Conservation (phyloP, 441 rosid species). For the Gossypium davidsonii region DNA sequence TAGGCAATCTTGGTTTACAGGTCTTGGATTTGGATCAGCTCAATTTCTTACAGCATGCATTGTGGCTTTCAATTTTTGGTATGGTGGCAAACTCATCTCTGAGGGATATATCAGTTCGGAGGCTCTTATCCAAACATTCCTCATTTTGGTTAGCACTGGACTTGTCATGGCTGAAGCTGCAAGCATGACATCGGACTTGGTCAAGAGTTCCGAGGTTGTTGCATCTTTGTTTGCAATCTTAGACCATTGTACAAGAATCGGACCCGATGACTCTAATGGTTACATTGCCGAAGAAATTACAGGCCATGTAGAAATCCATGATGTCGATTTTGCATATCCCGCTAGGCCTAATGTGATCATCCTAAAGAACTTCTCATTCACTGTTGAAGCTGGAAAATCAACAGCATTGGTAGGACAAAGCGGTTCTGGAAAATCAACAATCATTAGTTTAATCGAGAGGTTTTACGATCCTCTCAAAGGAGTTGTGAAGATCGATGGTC, state of each 20-base stretch:
- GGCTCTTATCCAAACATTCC: slow-evolving; percentile 55
- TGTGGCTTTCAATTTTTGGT: slow-evolving; percentile 74
- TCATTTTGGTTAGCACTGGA: slow-evolving; percentile 64
- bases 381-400: slow-evolving; percentile 54
- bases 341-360: slow-evolving; percentile 51
- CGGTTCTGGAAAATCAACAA: slow-evolving; percentile 73
- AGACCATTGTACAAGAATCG: slow-evolving; percentile 52
- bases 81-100: slow-evolving; percentile 56
- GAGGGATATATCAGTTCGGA: slow-evolving; percentile 42
- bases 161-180: slow-evolving; percentile 71
- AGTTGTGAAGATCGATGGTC: slow-evolving; percentile 41
- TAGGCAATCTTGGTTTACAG: slow-evolving; percentile 60
- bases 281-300: slow-evolving; percentile 28
- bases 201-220: slow-evolving; percentile 50
- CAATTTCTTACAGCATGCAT: slow-evolving; percentile 39
- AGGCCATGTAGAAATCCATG: slow-evolving; percentile 40
- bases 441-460: slow-evolving; percentile 61
- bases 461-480: slow-evolving; percentile 64
- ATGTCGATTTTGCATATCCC: slow-evolving; percentile 61
- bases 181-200: slow-evolving; percentile 68
- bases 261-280: slow-evolving; percentile 49
- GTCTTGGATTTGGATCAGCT: slow-evolving; percentile 55
- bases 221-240: slow-evolving; percentile 54
- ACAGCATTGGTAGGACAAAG: slow-evolving; percentile 79
- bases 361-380: slow-evolving; percentile 45